Evolutionary conservation across 305 asterid genomes (phyloP), one percentile per base, ranked within the genome.

Genomic region (Rubia balearica): DNA sequence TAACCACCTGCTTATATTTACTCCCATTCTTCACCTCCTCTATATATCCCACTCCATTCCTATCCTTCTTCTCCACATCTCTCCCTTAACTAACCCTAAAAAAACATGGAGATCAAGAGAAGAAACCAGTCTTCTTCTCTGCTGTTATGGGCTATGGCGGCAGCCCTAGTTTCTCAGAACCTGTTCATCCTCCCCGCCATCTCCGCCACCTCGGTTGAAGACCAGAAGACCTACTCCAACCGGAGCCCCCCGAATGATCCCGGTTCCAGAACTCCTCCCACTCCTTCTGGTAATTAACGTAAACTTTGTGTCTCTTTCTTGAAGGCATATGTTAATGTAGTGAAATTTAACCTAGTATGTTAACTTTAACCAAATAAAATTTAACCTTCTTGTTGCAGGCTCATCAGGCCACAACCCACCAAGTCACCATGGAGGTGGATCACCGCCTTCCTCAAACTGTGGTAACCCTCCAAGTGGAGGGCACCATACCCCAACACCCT

Each of bases 1-100:
- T 81, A 89, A 89, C 96, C 81, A 85, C 84, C 96, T 81, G 89
- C 74, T 84, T 74, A 68, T 80, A 85, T 82, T 83, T 83, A 88
- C 84, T 86, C 78, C 87, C 57, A 49, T 19, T 33, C 67, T 33
- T 17, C 46, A 63, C 75, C 75, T 65, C 43, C 90, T 82, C 81
- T 88, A 85, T 85, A 88, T 74, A 82, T 51, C 79, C 49, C 61
- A 36, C 59, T 51, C 11, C 79, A 59, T 66, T 72, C 17, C 63
- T 53, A 49, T 67, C 76, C 55, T 48, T 14, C 61, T n/a, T 30
- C 61, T 48, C 66, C 68, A 36, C 41, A 72, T 63, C 71, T 43
- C 61, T 11, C 71, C 61, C 61, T 55, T 19, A 2, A 16, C 7
- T 8, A 53, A 65, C 19, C 55, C 49, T 3, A 63, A 27, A 17